phyloP scores from a whole-genome alignment of 768 basidiomycete species.

The Pisolithus orientalis region DNA sequence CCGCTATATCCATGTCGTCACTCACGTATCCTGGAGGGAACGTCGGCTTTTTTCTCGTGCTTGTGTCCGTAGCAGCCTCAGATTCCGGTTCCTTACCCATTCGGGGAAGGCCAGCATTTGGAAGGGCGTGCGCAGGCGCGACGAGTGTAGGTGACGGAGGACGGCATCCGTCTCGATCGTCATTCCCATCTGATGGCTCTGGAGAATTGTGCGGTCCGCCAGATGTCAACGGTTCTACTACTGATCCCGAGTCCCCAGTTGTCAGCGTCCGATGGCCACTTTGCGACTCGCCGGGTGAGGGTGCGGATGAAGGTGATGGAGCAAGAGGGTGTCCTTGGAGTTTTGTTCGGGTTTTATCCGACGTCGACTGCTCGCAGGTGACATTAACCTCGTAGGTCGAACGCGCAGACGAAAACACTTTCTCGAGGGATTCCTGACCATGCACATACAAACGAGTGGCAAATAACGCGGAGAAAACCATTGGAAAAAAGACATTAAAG shows the following conservation, averaged over 20 bases:
- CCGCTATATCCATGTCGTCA: no score
- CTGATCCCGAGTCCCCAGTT: not conserved
- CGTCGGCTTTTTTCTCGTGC: not conserved
- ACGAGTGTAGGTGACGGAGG: not conserved
- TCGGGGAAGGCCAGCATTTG: no score
- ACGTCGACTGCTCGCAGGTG: slow-evolving; percentile 12
- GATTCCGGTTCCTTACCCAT: not conserved
- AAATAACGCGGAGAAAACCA: no score
- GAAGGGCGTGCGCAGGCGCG: not conserved
- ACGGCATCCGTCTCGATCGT: not conserved
- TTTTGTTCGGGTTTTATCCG: slow-evolving; percentile 7
- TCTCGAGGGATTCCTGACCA: slow-evolving; percentile 57
- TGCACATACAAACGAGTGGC: not conserved
- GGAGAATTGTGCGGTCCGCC: not conserved
- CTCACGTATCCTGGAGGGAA: no score
- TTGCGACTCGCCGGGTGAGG: not conserved
- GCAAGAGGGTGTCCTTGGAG: not conserved
- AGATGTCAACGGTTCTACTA: not conserved
- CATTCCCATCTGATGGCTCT: not conserved
- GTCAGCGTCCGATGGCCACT: not conserved
- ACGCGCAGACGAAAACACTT: slow-evolving; percentile 59
- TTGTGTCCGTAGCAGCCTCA: not conserved
- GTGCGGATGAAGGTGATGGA: not conserved
- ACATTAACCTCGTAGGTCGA: slow-evolving; percentile 68
- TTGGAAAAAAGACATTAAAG: not conserved